phyloP scores from a whole-genome alignment of 129 eudicot species.

The Flaveria brownii region DNA sequence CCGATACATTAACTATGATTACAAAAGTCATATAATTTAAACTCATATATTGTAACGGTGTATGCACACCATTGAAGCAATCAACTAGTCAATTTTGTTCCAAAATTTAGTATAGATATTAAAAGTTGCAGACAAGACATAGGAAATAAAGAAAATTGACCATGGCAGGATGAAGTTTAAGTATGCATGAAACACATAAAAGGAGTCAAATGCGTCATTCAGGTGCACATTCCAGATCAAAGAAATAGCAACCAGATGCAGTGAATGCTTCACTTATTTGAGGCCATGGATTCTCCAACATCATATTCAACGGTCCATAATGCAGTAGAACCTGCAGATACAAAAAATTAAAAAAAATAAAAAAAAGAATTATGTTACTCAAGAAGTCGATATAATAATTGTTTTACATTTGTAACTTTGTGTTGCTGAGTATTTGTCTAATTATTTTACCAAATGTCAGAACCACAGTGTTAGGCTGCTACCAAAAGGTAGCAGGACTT shows the following conservation, averaged over 20 bases:
- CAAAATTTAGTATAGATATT: neutral
- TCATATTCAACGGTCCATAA: conserved; percentile 22
- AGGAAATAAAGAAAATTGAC: neutral
- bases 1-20: no score
- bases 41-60: neutral
- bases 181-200: conserved; percentile 15
- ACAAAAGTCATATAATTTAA: no score
- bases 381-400: neutral
- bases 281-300: conserved; percentile 7
- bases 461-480: neutral
- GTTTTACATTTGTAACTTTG: neutral
- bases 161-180: neutral
- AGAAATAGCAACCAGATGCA: neutral
- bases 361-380: neutral
- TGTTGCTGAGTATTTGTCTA: neutral
- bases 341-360: neutral
- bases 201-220: conserved; percentile 12
- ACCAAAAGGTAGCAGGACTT: neutral
- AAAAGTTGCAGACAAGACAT: neutral
- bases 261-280: conserved; percentile 19
- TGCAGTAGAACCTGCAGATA: conserved; percentile 23
- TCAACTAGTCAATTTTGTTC: neutral
- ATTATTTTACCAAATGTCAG: neutral
- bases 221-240: conserved; percentile 11
- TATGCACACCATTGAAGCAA: neutral